A percentile compares a stretch with the other conserved stretches of the same genome.
Evolutionary conservation across 495 filamentous ascomycete species (phyloP).

Genomic region (Tetracladium setigerum): DNA sequence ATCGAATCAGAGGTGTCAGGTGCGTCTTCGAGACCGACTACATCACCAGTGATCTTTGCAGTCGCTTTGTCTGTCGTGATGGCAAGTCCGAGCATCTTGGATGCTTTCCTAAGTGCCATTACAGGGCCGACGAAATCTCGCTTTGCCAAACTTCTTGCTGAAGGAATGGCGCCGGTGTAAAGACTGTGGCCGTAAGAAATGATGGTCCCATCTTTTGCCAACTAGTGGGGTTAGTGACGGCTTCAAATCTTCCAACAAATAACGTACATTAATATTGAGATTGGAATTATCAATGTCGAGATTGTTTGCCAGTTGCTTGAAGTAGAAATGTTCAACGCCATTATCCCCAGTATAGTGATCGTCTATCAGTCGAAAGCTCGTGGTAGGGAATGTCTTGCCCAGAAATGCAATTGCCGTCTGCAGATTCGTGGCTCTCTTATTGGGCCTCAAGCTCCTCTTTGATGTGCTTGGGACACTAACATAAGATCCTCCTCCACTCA

Average conservation of each 20-base stretch:
- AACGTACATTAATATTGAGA: conserved; percentile 46
- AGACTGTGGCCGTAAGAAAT: conserved; percentile 39
- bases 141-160: conserved; percentile 25
- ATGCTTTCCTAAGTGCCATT: conserved; percentile 27
- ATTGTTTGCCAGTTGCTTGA: conserved; percentile 43
- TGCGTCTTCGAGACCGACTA: conserved; percentile 10
- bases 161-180: conserved; percentile 28
- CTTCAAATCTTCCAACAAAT: background rate
- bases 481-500: no score
- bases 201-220: conserved; percentile 29
- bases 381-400: conserved; percentile 17
- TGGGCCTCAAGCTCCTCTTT: no score
- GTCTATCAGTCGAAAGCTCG: conserved; percentile 33
- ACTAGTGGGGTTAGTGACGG: conserved; percentile 12
- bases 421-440: no score
- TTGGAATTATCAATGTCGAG: conserved; percentile 48
- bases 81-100: conserved; percentile 26
- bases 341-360: conserved; percentile 34
- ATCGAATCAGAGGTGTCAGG: conserved; percentile 13
- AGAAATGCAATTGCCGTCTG: conserved; percentile 21
- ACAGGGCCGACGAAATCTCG: conserved; percentile 27
- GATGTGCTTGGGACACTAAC: no score
- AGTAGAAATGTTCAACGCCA: conserved; percentile 44
- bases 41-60: conserved; percentile 17
- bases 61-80: conserved; percentile 26